Evolutionary conservation across 495 filamentous ascomycete species (phyloP), one percentile per base, ranked within the genome.

Genomic region (Neurospora africana): DNA sequence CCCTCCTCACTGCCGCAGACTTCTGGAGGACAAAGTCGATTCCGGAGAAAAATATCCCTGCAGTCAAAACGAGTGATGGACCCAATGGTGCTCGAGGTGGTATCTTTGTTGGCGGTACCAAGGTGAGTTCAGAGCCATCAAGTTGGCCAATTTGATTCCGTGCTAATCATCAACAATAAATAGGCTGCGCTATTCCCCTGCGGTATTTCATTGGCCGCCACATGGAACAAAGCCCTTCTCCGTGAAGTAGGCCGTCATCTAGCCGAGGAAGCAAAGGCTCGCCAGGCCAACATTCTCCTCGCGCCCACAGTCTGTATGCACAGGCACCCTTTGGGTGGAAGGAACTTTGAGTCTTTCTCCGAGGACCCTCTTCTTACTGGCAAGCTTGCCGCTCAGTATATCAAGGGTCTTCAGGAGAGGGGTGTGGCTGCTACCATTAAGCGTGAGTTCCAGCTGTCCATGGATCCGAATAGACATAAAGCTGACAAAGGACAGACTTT

Each of bases 281-380:
- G 92, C 74, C 90, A 90, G 17, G 89, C 90, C 38, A 86, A 93
- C 71, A 85, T 94, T 21, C 83, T 95, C 2, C 85, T 96, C 10
- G 92, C 91, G 4, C 92, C 92, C 11, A 95, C 92, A 7, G 90
- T 94, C 72, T 94, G 92, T 79, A 90, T 92, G 80, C 93, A 95
- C 75, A 87, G 93, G 17, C 90, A 90, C 23, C 93, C 93, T 3
- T 83, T 96, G 0, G 92, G 93, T 13, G 93, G 93, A 8, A 87
- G 93, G 69, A 93, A 93, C 70, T 97, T 95, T 72, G 93, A 96
- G 81, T 93, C 91, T 0, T 95, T 94, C 79, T 92, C 92, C 6
- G 93, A 95, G 78, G 93, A 95, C 74, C 93, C 92, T 13, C 83
- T 90, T 19, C 84, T 97, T 5, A 91, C 92, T 0, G 93, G 93